phyloP scores from a whole-genome alignment of 164 flowering plant species.

The Umbilicus rupestris region DNA sequence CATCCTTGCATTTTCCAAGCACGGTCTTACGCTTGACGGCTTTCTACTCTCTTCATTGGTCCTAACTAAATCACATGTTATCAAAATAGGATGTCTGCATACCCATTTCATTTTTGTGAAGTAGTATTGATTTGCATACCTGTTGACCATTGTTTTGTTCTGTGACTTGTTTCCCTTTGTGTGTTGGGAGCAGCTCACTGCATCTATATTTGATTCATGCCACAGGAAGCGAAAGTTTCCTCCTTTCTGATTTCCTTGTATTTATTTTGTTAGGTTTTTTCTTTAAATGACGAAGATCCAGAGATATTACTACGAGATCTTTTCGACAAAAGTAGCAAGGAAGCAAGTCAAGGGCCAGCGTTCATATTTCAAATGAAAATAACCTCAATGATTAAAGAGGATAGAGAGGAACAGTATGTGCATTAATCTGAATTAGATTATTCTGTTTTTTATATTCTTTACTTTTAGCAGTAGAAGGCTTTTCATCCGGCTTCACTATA shows the following conservation, averaged over 20 bases:
- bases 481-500: neutral
- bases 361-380: slow-evolving; percentile 13
- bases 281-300: slow-evolving; percentile 15
- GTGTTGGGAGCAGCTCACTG: no score
- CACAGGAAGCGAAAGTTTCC: no score
- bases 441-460: neutral
- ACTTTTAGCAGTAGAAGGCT: neutral
- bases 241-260: neutral
- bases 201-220: neutral
- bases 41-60: no score
- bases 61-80: no score
- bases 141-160: neutral
- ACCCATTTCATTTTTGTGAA: no score
- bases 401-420: slow-evolving; percentile 14
- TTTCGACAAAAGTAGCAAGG: slow-evolving; percentile 9
- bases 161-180: no score
- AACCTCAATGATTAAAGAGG: slow-evolving; percentile 13
- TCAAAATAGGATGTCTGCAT: no score
- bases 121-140: neutral
- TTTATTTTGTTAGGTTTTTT: slow-evolving; percentile 13
- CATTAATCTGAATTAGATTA: neutral
- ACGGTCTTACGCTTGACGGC: no score
- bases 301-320: slow-evolving; percentile 17
- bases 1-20: no score
- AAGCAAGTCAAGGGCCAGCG: slow-evolving; percentile 4